phyloP scores from a whole-genome alignment of 257 asterid species.

The Solanum pinnatisectum region DNA sequence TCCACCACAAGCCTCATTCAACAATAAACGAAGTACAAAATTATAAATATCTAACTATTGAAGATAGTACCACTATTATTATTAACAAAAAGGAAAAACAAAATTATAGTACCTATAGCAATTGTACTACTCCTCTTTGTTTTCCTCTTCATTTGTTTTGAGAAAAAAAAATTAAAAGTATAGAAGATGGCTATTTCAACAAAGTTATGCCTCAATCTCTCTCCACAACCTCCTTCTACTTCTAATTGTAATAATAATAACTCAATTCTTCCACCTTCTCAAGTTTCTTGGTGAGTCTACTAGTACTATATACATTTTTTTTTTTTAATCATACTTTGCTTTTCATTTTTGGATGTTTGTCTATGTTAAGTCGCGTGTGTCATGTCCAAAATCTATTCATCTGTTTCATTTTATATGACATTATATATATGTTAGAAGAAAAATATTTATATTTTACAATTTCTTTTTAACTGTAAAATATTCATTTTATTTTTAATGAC shows the following conservation, averaged over 20 bases:
- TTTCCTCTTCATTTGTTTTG: neutral
- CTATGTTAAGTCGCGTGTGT: neutral
- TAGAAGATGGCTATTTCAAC: conserved; percentile 36
- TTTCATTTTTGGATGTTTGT: neutral
- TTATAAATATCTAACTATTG: neutral
- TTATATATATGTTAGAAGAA: no score
- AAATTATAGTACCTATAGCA: neutral
- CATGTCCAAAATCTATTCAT: neutral
- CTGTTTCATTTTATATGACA: no score
- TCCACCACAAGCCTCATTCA: neutral
- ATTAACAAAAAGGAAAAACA: neutral
- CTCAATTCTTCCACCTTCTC: conserved; percentile 7
- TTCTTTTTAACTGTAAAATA: no score
- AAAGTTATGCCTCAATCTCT: conserved; percentile 37
- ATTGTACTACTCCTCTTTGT: neutral
- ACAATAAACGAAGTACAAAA: neutral
- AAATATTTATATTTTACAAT: no score
- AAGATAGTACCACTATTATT: neutral
- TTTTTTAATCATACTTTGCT: neutral
- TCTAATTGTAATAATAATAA: neutral
- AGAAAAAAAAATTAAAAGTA: neutral
- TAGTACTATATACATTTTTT: no score
- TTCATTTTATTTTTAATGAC: no score
- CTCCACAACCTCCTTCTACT: conserved; percentile 22
- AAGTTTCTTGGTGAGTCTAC: conserved; percentile 24